Conservation (phyloP, 192 early-diverging fungal species). For the Spinellus fusiger region DNA sequence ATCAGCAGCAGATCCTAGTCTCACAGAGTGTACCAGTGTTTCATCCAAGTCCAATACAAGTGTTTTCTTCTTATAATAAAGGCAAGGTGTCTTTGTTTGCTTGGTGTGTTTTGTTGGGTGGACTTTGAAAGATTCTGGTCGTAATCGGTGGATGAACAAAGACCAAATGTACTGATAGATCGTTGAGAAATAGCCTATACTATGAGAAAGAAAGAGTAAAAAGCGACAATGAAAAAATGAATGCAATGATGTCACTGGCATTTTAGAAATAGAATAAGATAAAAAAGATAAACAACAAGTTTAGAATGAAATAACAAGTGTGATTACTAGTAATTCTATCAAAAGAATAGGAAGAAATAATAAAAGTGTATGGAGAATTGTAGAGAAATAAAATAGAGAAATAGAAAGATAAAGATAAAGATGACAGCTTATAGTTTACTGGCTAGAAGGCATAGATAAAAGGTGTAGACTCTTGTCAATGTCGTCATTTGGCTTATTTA, state of each 20-base stretch:
- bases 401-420: not conserved
- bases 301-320: not conserved
- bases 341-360: not conserved
- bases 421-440: not conserved
- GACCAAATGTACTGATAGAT: not conserved
- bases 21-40: constrained; percentile 76
- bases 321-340: too few species aligned
- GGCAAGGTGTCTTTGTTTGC: not conserved
- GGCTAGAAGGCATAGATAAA: not conserved
- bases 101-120: not conserved
- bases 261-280: not conserved
- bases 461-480: not conserved
- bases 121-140: not conserved
- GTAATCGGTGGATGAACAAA: not conserved
- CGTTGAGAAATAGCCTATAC: not conserved
- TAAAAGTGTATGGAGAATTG: not conserved
- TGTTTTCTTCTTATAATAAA: constrained; percentile 48
- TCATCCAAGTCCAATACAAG: constrained; percentile 74
- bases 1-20: constrained; percentile 40
- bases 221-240: not conserved
- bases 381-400: not conserved
- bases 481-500: not conserved
- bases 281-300: not conserved
- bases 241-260: not conserved
- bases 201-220: not conserved